These are phyloP conservation scores for Periconia sp. DNA, from an alignment of 2,329 filamentous ascomycete genomes.

Conservation along the genomic window DNA sequence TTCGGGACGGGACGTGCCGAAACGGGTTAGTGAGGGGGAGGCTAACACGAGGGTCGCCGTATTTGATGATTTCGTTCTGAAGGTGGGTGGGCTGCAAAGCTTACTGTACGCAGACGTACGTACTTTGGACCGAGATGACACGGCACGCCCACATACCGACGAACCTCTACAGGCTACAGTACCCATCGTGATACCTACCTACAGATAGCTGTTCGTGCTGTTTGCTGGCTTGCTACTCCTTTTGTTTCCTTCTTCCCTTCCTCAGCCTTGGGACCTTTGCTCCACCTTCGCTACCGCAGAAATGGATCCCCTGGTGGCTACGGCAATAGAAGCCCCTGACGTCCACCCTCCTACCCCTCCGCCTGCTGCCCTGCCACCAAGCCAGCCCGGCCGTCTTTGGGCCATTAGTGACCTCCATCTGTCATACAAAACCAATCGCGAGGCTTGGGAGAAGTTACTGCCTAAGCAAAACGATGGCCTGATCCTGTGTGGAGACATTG, in stretches of 20 bases:
- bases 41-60: background rate
- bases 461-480: constrained; percentile 47
- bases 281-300: background rate
- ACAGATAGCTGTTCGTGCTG: too few species aligned
- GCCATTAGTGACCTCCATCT: constrained; percentile 52
- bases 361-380: constrained; percentile 10
- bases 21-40: background rate
- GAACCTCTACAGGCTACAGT: too few species aligned
- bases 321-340: background rate
- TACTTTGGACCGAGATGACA: too few species aligned
- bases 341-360: constrained; percentile 3
- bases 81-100: background rate
- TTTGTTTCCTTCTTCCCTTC: background rate
- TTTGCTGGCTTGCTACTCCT: background rate
- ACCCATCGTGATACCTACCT: background rate
- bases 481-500: constrained; percentile 49
- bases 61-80: background rate
- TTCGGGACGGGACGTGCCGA: background rate
- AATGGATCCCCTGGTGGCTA: constrained; percentile 11
- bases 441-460: constrained; percentile 46
- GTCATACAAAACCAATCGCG: constrained; percentile 49
- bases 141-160: too few species aligned
- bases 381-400: constrained; percentile 38
- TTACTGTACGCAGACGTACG: too few species aligned
- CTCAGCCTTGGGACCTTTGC: background rate